phyloP scores from a whole-genome alignment of 805 yeast species.

The Starmerella etchellsii region DNA sequence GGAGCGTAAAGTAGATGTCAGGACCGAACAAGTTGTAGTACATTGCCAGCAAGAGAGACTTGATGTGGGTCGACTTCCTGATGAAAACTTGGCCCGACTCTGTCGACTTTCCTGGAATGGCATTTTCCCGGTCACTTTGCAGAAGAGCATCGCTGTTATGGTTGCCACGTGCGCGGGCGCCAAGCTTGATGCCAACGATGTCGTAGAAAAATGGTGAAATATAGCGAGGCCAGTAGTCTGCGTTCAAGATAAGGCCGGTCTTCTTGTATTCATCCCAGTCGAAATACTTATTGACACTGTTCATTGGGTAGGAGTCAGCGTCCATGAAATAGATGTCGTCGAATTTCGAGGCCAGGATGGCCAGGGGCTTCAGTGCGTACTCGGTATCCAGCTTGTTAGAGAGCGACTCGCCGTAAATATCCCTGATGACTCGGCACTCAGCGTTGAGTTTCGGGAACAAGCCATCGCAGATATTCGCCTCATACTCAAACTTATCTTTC shows the following conservation, averaged over 20 bases:
- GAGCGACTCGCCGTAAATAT: conserved; percentile 45
- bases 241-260: conserved; percentile 54
- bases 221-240: conserved; percentile 80
- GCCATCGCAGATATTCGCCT: conserved; percentile 52
- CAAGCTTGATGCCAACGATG: conserved; percentile 46
- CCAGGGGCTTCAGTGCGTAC: conserved; percentile 59
- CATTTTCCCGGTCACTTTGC: conserved; percentile 42
- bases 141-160: conserved; percentile 34
- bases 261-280: conserved; percentile 41
- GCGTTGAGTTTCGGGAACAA: conserved; percentile 52
- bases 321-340: conserved; percentile 61
- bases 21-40: conserved; percentile 60
- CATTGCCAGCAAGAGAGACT: conserved; percentile 43
- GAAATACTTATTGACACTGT: conserved; percentile 50
- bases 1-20: conserved; percentile 42
- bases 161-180: conserved; percentile 28
- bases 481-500: conserved; percentile 58
- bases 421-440: conserved; percentile 51
- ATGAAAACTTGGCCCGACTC: conserved; percentile 57
- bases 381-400: conserved; percentile 38
- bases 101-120: conserved; percentile 51
- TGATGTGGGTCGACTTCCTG: conserved; percentile 44
- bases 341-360: conserved; percentile 59
- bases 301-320: conserved; percentile 62
- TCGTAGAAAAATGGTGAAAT: conserved; percentile 62